Conservation (phyloP, 208 protist species). For the Balamuthia mandrillaris region DNA sequence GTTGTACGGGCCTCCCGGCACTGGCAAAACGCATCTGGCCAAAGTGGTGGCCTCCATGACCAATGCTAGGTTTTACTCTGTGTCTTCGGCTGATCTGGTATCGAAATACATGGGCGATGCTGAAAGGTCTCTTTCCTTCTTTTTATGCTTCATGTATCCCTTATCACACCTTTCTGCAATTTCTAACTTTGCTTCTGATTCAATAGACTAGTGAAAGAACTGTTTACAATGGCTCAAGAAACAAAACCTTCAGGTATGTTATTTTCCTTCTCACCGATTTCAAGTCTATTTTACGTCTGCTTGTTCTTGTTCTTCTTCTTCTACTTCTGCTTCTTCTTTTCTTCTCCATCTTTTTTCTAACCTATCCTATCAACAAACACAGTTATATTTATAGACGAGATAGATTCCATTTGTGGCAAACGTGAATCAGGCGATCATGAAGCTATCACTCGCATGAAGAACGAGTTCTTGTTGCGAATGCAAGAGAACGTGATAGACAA, state of each 20-base stretch:
- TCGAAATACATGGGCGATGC: slow-evolving; percentile 97
- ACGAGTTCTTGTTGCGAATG: slow-evolving; percentile 97
- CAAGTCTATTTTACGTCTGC: neutral
- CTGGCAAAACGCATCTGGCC: slow-evolving; percentile 87
- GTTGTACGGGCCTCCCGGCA: slow-evolving; percentile 88
- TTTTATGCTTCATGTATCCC: neutral
- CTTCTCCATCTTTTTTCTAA: too few relatives aligned
- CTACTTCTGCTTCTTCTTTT: neutral
- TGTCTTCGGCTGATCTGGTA: slow-evolving; percentile 93
- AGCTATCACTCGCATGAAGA: slow-evolving; percentile 92
- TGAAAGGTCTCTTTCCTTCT: slow-evolving; percentile 74
- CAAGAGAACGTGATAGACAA: slow-evolving; percentile 46
- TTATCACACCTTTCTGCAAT: neutral
- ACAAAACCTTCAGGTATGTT: slow-evolving; percentile 64
- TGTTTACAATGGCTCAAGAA: slow-evolving; percentile 94
- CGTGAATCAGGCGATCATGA: slow-evolving; percentile 85
- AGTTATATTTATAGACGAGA: slow-evolving; percentile 99
- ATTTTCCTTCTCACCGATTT: neutral
- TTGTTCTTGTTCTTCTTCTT: neutral
- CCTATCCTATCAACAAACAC: too few relatives aligned
- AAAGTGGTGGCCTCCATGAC: slow-evolving; percentile 85
- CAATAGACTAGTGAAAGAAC: slow-evolving; percentile 78
- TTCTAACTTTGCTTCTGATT: neutral
- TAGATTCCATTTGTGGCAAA: slow-evolving; percentile 93
- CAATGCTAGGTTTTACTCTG: slow-evolving; percentile 92